A percentile compares a stretch with the other conserved stretches of the same genome.
These are phyloP conservation scores for Plantago coronopus DNA, from an alignment of 305 asterid species.

Conservation along the genomic window DNA sequence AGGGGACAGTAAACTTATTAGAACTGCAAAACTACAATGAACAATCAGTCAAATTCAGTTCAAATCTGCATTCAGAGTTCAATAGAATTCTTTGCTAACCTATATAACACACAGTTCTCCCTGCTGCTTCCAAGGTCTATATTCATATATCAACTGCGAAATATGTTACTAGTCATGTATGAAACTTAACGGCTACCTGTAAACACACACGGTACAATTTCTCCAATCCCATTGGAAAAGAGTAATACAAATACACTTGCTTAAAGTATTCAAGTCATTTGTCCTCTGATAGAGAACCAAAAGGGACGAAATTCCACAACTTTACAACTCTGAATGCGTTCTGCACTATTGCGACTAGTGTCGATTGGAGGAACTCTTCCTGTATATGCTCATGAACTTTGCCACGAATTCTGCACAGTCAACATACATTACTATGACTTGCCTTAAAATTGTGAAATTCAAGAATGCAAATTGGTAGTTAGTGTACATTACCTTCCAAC, in stretches of 20 bases:
- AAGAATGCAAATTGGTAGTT: neutral
- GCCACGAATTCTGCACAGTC: slow-evolving; percentile 68
- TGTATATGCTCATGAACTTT: slow-evolving; percentile 75
- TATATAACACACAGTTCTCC: too few species aligned
- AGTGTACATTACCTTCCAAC: slow-evolving; percentile 57
- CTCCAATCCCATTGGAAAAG: too few species aligned
- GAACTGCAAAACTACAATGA: too few species aligned
- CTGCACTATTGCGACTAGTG: slow-evolving; percentile 22
- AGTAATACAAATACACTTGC: neutral
- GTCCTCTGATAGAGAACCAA: neutral
- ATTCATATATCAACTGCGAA: too few species aligned
- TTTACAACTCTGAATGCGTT: neutral
- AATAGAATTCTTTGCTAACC: too few species aligned
- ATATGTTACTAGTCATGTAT: neutral
- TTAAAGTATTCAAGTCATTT: neutral
- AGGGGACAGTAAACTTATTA: too few species aligned
- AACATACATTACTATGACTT: neutral
- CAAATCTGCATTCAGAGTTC: too few species aligned
- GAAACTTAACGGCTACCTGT: neutral
- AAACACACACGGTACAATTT: too few species aligned
- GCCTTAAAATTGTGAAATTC: neutral
- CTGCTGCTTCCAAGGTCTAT: too few species aligned
- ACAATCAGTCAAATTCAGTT: too few species aligned
- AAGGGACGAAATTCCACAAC: neutral
- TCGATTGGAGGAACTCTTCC: slow-evolving; percentile 50